Evolutionary conservation across 2,329 filamentous ascomycete species (phyloP), one percentile per base, ranked within the genome.

Genomic region (Aspergillus pseudoterreus): DNA sequence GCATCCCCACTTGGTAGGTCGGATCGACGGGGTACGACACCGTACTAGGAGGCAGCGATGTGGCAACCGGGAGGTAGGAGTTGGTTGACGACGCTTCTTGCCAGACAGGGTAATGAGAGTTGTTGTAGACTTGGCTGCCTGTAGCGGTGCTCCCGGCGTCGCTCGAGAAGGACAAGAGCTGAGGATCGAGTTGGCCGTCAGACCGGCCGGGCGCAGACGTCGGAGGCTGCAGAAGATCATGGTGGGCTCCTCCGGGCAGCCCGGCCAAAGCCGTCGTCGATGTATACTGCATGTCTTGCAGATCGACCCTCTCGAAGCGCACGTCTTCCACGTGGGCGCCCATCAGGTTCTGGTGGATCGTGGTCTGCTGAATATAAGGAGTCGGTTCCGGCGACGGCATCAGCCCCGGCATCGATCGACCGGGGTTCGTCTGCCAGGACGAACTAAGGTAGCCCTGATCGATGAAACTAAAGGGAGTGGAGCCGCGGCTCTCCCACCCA

Each of bases 361-460:
- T 19, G 19, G 15, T 68, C n/a, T 73, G 71, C 51, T 81, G 77
- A 57, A 79, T 78, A 62, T 81, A 82, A 43, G 80, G 76, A 30
- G 75, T 73, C 50, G 73, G 73, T 45, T 76, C 72, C 15, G 66
- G 66, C 36, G 73, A 68, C 15, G 69, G 69, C 57, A 79, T 75
- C 30, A 74, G 73, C 52, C 72, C 65, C 17, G 78, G 76, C 48
- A 77, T 62, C 4, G 74, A 71, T 50, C 73, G 71, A 21, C 78
- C 76, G 38, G 80, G 78, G 58, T 82, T 80, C 36, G 73, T 71
- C 45, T 80, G 75, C 72, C 80, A 84, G 1, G 75, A 73, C 2
- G 78, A 78, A 54, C 68, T 71, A 43, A 75, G 68, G 45, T 75
- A 73, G 11, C 57, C 49, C 30, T 61, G 52, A 4, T 68, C 64